Conservation (phyloP, 495 filamentous ascomycete species). For the Chaetomium cochliodes region DNA sequence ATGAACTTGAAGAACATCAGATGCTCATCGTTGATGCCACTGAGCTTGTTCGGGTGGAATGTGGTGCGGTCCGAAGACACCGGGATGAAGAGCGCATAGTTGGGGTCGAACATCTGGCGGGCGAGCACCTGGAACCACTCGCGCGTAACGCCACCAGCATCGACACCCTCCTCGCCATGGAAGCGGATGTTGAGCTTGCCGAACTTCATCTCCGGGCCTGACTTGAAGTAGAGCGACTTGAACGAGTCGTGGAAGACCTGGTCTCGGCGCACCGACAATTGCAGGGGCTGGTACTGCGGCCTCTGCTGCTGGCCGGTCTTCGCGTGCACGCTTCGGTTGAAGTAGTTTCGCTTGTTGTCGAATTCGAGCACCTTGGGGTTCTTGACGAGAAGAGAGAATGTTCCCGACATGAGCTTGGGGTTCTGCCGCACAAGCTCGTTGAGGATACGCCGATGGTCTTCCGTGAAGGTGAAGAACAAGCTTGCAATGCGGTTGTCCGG, state of each 20-base stretch:
- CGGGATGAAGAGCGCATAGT: slow-evolving; percentile 93
- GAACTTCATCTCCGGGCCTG: slow-evolving; percentile 92
- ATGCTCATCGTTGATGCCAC: slow-evolving; percentile 92
- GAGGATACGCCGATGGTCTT: slow-evolving; percentile 95
- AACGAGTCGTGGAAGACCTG: slow-evolving; percentile 98
- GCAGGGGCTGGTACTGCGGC: slow-evolving; percentile 65
- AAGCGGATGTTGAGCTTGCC: slow-evolving; percentile 97
- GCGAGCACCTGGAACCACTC: slow-evolving; percentile 99
- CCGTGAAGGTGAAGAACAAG: slow-evolving; percentile 97
- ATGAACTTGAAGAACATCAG: slow-evolving; percentile 99
- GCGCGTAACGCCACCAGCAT: slow-evolving; percentile 94
- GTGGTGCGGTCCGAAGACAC: slow-evolving; percentile 98
- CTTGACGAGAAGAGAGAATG: slow-evolving; percentile 91
- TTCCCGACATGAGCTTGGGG: slow-evolving; percentile 96
- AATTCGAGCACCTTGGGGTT: slow-evolving; percentile 99
- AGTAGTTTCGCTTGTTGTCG: slow-evolving; percentile 99
- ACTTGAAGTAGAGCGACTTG: slow-evolving; percentile 93
- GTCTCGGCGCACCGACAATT: slow-evolving; percentile 86
- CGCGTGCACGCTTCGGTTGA: slow-evolving; percentile 85
- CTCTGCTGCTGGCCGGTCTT: slow-evolving; percentile 63
- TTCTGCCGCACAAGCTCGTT: slow-evolving; percentile 97
- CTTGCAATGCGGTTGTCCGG: slow-evolving; percentile 80
- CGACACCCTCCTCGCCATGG: slow-evolving; percentile 95
- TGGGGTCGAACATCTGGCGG: slow-evolving; percentile 98
- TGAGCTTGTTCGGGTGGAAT: slow-evolving; percentile 95